Evolutionary conservation across 2,329 filamentous ascomycete species (phyloP).

Genomic region (Cladosporium sp.): DNA sequence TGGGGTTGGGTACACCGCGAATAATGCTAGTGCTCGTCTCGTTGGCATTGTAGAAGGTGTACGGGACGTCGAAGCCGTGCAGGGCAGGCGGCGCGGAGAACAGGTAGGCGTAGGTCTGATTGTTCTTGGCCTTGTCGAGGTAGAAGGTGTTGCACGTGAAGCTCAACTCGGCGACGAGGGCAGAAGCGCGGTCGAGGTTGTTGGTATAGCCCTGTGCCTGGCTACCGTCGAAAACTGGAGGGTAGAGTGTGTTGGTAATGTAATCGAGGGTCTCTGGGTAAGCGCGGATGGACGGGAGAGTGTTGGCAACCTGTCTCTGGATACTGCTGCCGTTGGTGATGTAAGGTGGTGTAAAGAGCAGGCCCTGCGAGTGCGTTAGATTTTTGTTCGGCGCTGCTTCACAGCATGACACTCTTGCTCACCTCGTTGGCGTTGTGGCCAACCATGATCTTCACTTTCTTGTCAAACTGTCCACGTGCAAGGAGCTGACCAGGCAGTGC

Average conservation of each 20-base stretch:
- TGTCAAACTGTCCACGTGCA: conserved; percentile 41
- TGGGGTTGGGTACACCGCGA: conserved; percentile 16
- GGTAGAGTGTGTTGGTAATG: conserved; percentile 46
- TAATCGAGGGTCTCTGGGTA: conserved; percentile 34
- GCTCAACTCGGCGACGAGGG: conserved; percentile 35
- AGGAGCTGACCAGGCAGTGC: conserved; percentile 44
- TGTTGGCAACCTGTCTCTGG: conserved; percentile 21
- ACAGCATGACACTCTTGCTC: background rate
- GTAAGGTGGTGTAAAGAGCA: conserved; percentile 40
- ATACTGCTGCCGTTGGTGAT: conserved; percentile 32
- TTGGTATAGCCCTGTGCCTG: conserved; percentile 42
- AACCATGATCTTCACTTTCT: conserved; percentile 42
- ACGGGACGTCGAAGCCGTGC: conserved; percentile 51
- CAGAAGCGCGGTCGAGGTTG: conserved; percentile 39
- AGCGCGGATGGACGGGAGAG: conserved; percentile 30
- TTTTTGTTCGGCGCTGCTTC: background rate
- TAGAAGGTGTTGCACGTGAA: conserved; percentile 52
- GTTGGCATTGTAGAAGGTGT: conserved; percentile 48
- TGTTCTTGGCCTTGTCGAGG: conserved; percentile 44
- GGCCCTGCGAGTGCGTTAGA: conserved; percentile 25
- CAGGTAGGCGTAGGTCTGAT: conserved; percentile 49
- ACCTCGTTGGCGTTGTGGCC: conserved; percentile 43
- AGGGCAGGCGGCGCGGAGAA: conserved; percentile 51
- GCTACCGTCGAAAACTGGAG: conserved; percentile 44
- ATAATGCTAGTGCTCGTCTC: background rate